These are phyloP conservation scores for Stephanodiscus triporus DNA, from an alignment of 108 stramenopile genomes.

Conservation along the genomic window DNA sequence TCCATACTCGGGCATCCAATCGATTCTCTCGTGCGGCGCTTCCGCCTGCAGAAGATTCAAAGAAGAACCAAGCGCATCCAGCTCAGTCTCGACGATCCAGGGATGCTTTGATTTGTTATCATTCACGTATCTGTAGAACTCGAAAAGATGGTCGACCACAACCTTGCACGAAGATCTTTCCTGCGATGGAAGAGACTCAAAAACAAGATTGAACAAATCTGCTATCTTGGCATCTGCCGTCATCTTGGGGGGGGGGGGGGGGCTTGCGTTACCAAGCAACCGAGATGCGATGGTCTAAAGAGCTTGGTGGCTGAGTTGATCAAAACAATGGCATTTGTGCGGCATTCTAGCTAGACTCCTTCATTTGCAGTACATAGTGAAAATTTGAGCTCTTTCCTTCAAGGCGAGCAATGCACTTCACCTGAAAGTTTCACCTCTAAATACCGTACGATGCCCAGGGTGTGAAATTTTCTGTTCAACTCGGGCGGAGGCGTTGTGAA, in stretches of 20 bases:
- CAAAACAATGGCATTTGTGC: no score
- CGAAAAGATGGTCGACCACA: conserved; percentile 14
- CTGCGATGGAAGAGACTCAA: conserved; percentile 13
- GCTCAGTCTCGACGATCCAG: conserved; percentile 22
- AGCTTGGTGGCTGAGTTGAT: no score
- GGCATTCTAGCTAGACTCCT: no score
- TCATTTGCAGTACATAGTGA: no score
- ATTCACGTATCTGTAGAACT: conserved; percentile 9
- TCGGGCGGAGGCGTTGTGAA: no score
- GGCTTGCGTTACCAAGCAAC: no score
- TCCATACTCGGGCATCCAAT: conserved; percentile 44
- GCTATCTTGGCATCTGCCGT: conserved; percentile 7
- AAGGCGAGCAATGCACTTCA: no score
- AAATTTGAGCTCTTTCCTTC: no score
- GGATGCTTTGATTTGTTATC: conserved; percentile 5
- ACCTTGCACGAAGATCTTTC: conserved; percentile 18
- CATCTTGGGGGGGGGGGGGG: conserved; percentile 9
- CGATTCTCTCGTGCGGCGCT: conserved; percentile 9
- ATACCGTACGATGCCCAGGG: no score
- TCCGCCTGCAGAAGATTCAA: not conserved
- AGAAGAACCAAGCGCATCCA: conserved; percentile 12
- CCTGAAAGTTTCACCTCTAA: no score
- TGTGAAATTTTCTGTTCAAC: no score
- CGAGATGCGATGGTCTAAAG: no score
- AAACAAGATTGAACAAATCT: conserved; percentile 12